Base-by-base conservation (phyloP, 257 asterid genomes). In the Primulina tabacum region DNA sequence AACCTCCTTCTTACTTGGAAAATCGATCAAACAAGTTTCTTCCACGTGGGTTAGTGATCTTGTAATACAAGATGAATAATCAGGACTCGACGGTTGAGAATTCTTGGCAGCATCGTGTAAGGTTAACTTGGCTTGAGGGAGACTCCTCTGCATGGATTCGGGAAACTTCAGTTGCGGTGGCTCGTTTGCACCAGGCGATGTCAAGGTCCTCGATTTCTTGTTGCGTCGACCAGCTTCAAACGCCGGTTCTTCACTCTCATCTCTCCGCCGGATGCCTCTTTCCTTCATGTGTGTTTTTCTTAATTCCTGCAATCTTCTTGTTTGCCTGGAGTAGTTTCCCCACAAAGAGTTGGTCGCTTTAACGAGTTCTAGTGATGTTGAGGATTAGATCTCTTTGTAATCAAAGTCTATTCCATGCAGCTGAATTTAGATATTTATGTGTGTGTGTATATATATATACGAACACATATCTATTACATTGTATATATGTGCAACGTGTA, bases 121-220 rank as follows among this genome's bases (percentile, higher is more conserved):
- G 4, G 79, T 55, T 0, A 85, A 75, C 18, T 55, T 4, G 11
- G 86, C 73, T 34, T 65, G 73, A 0, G 82, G 82, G 26, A 83
- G 79, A 53, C 60, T 20, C 72, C 60, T 20, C 72, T 50, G 29
- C 20, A 76, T 75, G 0, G 81, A 76, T 8, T 62, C 76, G 3
- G 82, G 66, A 28, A 80, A 80, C 73, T 80, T 82, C 68, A 82
- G 77, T 0, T 29, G 16, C 0, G 79, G 77, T 1, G 43, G 16
- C 0, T 79, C 81, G 8, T 32, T 58, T 2, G 68, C 79, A 2
- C 86, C 90, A 0, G 81, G 79, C 16, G 83, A 71, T 0, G 88
- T 84, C 16, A 83, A 79, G n/a, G 90, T 80, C 43, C 84, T 78
- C 5, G 82, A 70, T 7, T 73, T 74, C 60, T 70, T 74, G 69